A percentile compares a stretch with the other conserved stretches of the same genome.
These are phyloP conservation scores for Xylogone sp. DNA, from an alignment of 2,329 filamentous ascomycete genomes.

Conservation along the genomic window DNA sequence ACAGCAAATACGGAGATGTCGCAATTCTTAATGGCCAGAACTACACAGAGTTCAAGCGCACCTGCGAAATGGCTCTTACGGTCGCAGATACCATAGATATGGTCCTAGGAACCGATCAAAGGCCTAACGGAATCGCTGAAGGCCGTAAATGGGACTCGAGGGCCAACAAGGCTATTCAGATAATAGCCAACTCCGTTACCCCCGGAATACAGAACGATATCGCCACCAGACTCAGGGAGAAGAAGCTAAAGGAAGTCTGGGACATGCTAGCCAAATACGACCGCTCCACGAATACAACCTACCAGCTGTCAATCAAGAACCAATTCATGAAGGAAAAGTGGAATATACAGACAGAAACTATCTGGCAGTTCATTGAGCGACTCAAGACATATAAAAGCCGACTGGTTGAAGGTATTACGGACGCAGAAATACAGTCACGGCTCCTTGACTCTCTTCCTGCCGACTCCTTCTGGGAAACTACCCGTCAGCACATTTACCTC, in stretches of 20 bases:
- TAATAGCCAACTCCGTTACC: background rate
- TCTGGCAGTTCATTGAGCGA: too few species aligned
- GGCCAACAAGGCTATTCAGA: background rate
- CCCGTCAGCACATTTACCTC: too few species aligned
- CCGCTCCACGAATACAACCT: too few species aligned
- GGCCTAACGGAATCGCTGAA: background rate
- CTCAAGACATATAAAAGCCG: too few species aligned
- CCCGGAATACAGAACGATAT: background rate
- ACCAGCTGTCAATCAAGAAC: too few species aligned
- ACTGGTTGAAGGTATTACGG: too few species aligned
- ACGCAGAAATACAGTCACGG: too few species aligned
- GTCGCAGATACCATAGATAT: background rate
- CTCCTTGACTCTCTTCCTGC: too few species aligned
- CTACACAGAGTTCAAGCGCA: background rate
- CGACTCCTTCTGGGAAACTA: too few species aligned
- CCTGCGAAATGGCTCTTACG: background rate
- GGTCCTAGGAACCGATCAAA: background rate
- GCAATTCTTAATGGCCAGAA: background rate
- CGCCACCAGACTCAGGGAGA: background rate
- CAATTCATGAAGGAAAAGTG: too few species aligned
- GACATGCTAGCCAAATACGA: background rate
- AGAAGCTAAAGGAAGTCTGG: background rate
- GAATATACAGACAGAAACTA: too few species aligned
- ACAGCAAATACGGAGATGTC: background rate
- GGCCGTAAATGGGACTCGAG: background rate